Percentiles rank a stretch among this genome's conserved stretches.
Conservation (phyloP, 306 rosid species). For the Lithocarpus polystachyus region DNA sequence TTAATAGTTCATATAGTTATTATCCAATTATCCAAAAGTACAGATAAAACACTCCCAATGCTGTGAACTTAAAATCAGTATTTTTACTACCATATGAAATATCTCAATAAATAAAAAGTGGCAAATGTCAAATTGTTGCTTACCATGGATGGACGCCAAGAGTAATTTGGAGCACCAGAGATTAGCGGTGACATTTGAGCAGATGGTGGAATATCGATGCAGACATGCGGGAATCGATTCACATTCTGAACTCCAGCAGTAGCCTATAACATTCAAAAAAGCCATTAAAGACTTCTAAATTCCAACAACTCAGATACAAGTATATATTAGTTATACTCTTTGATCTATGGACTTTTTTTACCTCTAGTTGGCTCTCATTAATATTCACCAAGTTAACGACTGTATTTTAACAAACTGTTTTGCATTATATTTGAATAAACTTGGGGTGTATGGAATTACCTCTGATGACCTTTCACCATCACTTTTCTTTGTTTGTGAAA, state of each 20-base stretch:
- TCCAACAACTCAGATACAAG: too few relatives aligned
- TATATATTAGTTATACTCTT: background rate
- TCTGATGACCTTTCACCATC: background rate
- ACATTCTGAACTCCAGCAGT: conserved; percentile 6
- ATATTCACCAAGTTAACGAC: too few relatives aligned
- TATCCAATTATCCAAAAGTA: too few relatives aligned
- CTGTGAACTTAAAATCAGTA: too few relatives aligned
- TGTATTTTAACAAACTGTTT: too few relatives aligned
- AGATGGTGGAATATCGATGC: conserved; percentile 7
- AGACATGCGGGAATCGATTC: conserved; percentile 35
- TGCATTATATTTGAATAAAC: too few relatives aligned
- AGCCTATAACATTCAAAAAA: background rate
- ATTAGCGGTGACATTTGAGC: background rate
- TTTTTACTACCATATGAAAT: too few relatives aligned
- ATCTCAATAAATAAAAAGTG: background rate
- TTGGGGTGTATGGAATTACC: background rate
- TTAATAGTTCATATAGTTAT: too few relatives aligned
- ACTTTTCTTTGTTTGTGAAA: conserved; percentile 1
- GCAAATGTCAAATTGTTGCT: background rate
- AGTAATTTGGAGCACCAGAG: background rate
- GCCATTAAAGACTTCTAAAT: background rate
- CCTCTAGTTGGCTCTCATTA: conserved; percentile 1
- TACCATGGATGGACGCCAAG: conserved; percentile 20
- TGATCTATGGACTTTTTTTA: background rate
- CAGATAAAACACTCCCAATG: too few relatives aligned